Percentiles rank a stretch among this genome's conserved stretches.
Conservation (phyloP, 2,329 filamentous ascomycete species). For the Calycina herbarum region DNA sequence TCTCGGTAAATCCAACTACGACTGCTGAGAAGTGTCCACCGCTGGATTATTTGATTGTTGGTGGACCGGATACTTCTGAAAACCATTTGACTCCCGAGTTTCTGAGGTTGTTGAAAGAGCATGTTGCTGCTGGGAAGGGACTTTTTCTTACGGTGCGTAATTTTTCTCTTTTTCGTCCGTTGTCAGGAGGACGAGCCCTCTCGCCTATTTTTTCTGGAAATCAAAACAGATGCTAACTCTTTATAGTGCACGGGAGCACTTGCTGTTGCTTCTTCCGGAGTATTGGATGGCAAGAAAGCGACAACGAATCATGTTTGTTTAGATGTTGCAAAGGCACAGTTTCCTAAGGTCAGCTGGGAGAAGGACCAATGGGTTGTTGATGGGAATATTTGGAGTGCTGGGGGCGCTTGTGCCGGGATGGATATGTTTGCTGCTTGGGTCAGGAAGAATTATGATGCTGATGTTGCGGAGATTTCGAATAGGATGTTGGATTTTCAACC, state of each 20-base stretch:
- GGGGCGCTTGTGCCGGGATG: slow-evolving; percentile 47
- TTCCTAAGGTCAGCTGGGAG: slow-evolving; percentile 47
- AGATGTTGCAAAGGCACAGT: slow-evolving; percentile 34
- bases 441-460: slow-evolving; percentile 26
- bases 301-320: slow-evolving; percentile 44
- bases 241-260: slow-evolving; percentile 40
- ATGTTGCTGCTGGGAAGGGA: slow-evolving; percentile 40
- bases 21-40: slow-evolving; percentile 41
- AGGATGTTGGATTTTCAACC: slow-evolving; percentile 30
- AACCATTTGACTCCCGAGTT: slow-evolving; percentile 37
- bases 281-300: slow-evolving; percentile 45
- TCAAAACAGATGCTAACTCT: no score
- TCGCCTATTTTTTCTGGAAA: no score
- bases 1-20: slow-evolving; percentile 23
- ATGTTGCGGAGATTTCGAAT: slow-evolving; percentile 23
- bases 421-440: slow-evolving; percentile 36
- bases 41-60: slow-evolving; percentile 42
- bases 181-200: no score
- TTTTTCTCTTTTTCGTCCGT: no score
- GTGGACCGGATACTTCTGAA: slow-evolving; percentile 34
- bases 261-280: slow-evolving; percentile 38
- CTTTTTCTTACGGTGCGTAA: slow-evolving; percentile 36
- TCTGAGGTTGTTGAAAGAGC: slow-evolving; percentile 38
- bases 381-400: slow-evolving; percentile 46
- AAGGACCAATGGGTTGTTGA: slow-evolving; percentile 44